These are phyloP conservation scores for Pharus latifolius DNA, from an alignment of 176 grass and related monocot species.

Conservation along the genomic window DNA sequence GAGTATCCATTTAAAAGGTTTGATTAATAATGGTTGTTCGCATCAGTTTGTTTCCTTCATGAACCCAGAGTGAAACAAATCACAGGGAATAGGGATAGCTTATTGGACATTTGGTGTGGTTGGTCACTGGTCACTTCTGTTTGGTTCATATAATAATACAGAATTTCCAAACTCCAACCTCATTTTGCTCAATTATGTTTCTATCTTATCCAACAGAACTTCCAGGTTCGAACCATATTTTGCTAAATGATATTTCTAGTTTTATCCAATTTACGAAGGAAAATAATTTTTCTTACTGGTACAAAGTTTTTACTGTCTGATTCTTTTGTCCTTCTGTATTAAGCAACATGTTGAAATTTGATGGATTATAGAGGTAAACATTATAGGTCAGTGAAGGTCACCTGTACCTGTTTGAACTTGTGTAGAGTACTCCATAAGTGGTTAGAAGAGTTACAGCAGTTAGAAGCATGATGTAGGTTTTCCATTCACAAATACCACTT, in stretches of 20 bases:
- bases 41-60: neutral
- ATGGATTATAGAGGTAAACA: neutral
- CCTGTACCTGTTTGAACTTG: neutral
- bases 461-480: neutral
- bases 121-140: neutral
- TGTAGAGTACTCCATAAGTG: neutral
- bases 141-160: neutral
- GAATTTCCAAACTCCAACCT: neutral
- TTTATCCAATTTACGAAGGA: neutral
- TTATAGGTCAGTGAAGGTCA: neutral
- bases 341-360: neutral
- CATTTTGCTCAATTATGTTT: neutral
- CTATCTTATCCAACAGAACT: no score
- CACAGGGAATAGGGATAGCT: neutral
- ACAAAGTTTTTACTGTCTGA: neutral
- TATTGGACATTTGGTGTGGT: neutral
- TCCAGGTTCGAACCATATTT: neutral
- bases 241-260: neutral
- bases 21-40: neutral
- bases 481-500: neutral
- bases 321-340: neutral
- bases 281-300: neutral
- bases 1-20: no score
- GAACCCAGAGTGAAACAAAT: neutral
- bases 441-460: neutral